These are phyloP conservation scores for Uromyces viciae-fabae DNA, from an alignment of 1,284 basidiomycete genomes.

Conservation along the genomic window DNA sequence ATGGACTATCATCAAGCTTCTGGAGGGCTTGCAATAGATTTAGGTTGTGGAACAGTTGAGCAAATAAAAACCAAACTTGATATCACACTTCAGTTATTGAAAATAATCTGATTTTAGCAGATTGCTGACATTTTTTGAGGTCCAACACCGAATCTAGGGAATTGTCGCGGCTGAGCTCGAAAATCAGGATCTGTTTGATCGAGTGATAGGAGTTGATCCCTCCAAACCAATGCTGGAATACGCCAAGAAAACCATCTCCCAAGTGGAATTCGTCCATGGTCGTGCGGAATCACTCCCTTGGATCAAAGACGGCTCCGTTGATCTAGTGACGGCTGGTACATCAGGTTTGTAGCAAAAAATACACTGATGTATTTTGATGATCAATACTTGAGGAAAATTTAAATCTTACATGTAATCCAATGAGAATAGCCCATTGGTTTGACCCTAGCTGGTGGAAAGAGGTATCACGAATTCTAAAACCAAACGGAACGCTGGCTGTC, in stretches of 20 bases:
- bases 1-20: slow-evolving; percentile 39
- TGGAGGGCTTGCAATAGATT: slow-evolving; percentile 26
- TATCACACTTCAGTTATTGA: background rate
- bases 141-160: slow-evolving; percentile 4
- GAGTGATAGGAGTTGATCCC: slow-evolving; percentile 36
- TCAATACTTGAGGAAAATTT: background rate
- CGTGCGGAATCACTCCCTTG: slow-evolving; percentile 25
- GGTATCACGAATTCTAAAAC: slow-evolving; percentile 29
- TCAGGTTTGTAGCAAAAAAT: slow-evolving; percentile 12
- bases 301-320: slow-evolving; percentile 17
- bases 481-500: slow-evolving; percentile 28
- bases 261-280: slow-evolving; percentile 22
- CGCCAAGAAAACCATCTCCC: slow-evolving; percentile 16
- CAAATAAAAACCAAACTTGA: background rate
- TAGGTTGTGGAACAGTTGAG: slow-evolving; percentile 42
- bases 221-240: slow-evolving; percentile 37
- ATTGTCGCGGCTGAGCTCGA: slow-evolving; percentile 32
- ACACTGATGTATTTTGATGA: background rate
- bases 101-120: background rate
- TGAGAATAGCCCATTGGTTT: slow-evolving; percentile 45
- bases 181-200: slow-evolving; percentile 10
- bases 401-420: background rate
- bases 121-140: background rate
- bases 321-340: slow-evolving; percentile 28
- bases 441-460: slow-evolving; percentile 33